Percentiles rank a stretch among this genome's conserved stretches.
Conservation (phyloP, 1,284 basidiomycete genomes). For the Ganoderma multipileum region DNA sequence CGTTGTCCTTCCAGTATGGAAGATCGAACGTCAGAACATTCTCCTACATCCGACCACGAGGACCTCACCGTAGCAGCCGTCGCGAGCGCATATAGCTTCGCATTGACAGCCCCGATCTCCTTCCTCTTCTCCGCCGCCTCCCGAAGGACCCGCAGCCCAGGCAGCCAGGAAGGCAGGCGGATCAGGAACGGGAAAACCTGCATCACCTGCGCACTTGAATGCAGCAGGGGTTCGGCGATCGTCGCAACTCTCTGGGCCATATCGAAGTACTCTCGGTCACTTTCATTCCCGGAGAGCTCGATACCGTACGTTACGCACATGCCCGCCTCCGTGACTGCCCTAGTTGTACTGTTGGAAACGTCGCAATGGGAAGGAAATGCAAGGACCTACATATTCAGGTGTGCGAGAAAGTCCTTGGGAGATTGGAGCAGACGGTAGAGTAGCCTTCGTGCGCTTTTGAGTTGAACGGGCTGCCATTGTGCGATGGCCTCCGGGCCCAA, state of each 20-base stretch:
- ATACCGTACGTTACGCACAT: background rate
- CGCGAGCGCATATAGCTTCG: background rate
- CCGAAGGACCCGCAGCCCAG: background rate
- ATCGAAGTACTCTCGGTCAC: background rate
- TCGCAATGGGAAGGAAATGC: background rate
- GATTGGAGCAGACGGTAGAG: background rate
- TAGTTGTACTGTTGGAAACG: background rate
- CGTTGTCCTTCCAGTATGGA: background rate
- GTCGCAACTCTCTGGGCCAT: background rate
- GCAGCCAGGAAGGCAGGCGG: background rate
- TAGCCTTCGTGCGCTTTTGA: background rate
- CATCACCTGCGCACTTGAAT: background rate
- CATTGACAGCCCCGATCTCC: background rate
- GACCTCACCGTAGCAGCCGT: background rate
- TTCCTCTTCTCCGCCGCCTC: background rate
- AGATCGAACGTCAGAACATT: background rate
- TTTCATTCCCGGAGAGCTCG: background rate
- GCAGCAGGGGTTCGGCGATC: background rate
- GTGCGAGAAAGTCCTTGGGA: constrained; percentile 1
- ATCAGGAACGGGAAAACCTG: background rate
- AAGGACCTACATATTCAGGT: background rate
- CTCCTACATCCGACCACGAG: background rate
- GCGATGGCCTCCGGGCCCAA: background rate
- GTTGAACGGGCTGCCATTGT: background rate
- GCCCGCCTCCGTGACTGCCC: background rate